Evolutionary conservation across 1,139 yeast species (phyloP).

Genomic region (Geotrichum aggregatum): DNA sequence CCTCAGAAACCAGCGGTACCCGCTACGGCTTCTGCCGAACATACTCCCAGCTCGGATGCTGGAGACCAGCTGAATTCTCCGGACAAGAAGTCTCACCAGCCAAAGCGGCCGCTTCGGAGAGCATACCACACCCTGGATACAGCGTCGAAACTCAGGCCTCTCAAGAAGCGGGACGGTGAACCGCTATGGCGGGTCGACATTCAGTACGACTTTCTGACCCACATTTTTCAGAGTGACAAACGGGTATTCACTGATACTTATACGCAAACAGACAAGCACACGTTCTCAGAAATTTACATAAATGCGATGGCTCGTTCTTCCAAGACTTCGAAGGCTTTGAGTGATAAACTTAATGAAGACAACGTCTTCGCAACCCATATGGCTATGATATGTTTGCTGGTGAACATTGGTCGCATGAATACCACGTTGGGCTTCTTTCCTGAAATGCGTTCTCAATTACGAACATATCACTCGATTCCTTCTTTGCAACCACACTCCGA

Average conservation of each 20-base stretch:
- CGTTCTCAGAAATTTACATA: constrained; percentile 82
- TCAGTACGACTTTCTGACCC: constrained; percentile 71
- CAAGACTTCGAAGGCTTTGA: constrained; percentile 75
- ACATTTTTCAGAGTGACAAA: constrained; percentile 58
- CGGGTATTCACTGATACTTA: constrained; percentile 66
- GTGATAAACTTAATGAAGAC: constrained; percentile 68
- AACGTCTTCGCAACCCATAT: constrained; percentile 60
- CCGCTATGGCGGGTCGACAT: constrained; percentile 87
- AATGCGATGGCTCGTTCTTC: constrained; percentile 77
- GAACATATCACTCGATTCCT: constrained; percentile 93
- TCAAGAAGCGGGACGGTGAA: constrained; percentile 88
- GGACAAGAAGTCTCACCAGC: constrained; percentile 21
- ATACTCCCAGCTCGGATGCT: background rate
- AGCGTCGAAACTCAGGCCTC: constrained; percentile 53
- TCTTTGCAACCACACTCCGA: constrained; percentile 68
- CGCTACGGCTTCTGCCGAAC: background rate
- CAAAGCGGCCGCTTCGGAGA: constrained; percentile 16
- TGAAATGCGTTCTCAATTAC: constrained; percentile 89
- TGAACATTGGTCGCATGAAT: constrained; percentile 89
- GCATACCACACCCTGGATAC: constrained; percentile 32
- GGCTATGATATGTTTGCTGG: constrained; percentile 78
- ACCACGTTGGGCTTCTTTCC: constrained; percentile 93
- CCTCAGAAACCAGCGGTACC: background rate
- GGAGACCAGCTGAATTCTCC: constrained; percentile 30
- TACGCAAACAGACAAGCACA: constrained; percentile 37